Evolutionary conservation across 78 protist species (phyloP), one percentile per base, ranked within the genome.

Genomic region (Goniomonas avonlea): DNA sequence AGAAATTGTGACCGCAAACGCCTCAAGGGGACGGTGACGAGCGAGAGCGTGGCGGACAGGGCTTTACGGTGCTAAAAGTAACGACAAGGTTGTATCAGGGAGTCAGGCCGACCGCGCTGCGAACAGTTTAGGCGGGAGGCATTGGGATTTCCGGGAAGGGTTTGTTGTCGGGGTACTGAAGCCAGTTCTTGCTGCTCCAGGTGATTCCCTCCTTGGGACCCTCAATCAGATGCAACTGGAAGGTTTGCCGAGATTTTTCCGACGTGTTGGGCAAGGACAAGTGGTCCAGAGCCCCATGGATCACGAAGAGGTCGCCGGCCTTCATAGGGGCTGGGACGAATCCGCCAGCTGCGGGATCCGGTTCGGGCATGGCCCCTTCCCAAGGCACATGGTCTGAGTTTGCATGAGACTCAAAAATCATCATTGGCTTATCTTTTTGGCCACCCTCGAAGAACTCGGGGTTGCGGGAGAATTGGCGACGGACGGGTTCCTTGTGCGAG

Each of bases 201-300:
- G 23, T 27, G 37, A 56, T 34, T 11, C 65, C 65, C 53, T 45
- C 53, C 13, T 34, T 34, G 1, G 65, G 65, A 11, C 85, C 85
- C 53, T 68, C 80, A 5, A 81, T 73, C 21, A 81, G 56, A 31
- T 81, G 85, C 31, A 81, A 58, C 79, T 50, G 73, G 70, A 40
- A 81, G n/a, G 85, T 59, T 68, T 81, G 85, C 38, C 85, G 48
- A 31, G 85, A 32, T 13, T 18, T 2, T 9, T 9, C 31, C 65
- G 79, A 31, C 27, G 1, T 13, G 59, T 71, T 70, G 21, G 74
- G 29, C 15, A 59, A 48, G 25, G 66, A 41, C 29, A 55, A 21
- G 59, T 81, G 85, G 69, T 59, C 80, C 35, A 81, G 32, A 18
- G 45, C 13, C 23, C 78, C 79, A 18, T 18, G 79, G 45, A 81